These are phyloP conservation scores for Cornus suecica DNA, from an alignment of 148 eudicot species.

Conservation along the genomic window DNA sequence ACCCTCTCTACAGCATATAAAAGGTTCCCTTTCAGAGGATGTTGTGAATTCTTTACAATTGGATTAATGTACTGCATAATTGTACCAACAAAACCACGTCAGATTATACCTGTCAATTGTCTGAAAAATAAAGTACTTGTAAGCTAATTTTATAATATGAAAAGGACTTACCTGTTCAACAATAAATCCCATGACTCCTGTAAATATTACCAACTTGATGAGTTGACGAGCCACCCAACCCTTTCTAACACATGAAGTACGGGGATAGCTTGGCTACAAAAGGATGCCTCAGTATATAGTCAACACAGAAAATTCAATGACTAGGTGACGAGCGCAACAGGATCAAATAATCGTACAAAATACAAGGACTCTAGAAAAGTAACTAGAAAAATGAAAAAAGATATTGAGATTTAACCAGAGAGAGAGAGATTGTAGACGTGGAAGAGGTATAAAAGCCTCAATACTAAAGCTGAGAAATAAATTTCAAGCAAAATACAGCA, in stretches of 20 bases:
- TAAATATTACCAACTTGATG: constrained; percentile 80
- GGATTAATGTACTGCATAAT: constrained; percentile 86
- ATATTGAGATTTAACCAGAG: neutral
- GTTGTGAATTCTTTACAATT: constrained; percentile 82
- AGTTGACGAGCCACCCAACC: constrained; percentile 90
- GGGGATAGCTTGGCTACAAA: constrained; percentile 85
- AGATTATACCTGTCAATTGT: constrained; percentile 11
- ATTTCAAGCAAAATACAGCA: neutral
- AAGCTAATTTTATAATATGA: neutral
- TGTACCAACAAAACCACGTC: constrained; percentile 16
- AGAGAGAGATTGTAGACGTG: neutral
- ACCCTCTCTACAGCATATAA: constrained; percentile 93
- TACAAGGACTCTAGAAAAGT: neutral
- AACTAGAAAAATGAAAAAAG: neutral
- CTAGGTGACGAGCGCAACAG: neutral
- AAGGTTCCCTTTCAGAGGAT: constrained; percentile 88
- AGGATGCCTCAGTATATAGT: constrained; percentile 16
- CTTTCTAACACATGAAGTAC: constrained; percentile 61
- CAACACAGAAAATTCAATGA: constrained; percentile 6
- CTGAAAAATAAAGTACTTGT: constrained; percentile 8
- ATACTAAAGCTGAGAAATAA: neutral
- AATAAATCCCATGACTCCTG: constrained; percentile 96
- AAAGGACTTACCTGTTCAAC: constrained; percentile 66
- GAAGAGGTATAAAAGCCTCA: neutral
- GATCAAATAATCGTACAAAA: neutral